Evolutionary conservation across 2,329 filamentous ascomycete species (phyloP).

Genomic region (Trichoderma breve): DNA sequence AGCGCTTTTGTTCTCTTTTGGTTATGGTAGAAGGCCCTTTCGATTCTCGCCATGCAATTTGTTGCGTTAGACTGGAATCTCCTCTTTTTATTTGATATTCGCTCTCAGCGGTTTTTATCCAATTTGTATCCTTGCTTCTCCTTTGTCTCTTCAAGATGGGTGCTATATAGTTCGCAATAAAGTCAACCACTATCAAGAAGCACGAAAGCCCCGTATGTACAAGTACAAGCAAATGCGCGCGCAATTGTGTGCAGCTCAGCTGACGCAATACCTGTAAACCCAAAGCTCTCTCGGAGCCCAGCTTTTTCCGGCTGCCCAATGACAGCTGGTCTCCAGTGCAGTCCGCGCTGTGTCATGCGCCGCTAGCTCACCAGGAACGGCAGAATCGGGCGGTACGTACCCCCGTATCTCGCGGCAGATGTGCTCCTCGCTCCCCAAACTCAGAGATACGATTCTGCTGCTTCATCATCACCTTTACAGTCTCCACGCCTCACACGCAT

Average conservation of each 20-base stretch:
- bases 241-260: conserved; percentile 12
- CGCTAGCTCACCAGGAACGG: conserved; percentile 13
- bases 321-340: background rate
- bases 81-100: background rate
- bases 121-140: background rate
- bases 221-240: background rate
- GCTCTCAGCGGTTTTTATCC: background rate
- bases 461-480: background rate
- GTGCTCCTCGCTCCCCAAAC: conserved; percentile 20
- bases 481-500: conserved; percentile 11
- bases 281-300: background rate
- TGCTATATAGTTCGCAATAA: background rate
- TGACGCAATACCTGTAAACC: conserved; percentile 10
- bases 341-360: conserved; percentile 20
- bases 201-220: background rate
- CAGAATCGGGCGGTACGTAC: conserved; percentile 6
- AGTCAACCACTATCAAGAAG: background rate
- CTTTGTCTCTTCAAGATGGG: background rate
- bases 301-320: conserved; percentile 19
- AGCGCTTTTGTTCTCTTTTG: background rate
- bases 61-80: background rate
- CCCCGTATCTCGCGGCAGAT: conserved; percentile 20
- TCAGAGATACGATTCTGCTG: conserved; percentile 16
- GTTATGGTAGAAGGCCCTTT: background rate
- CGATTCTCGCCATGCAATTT: conserved; percentile 9